Evolutionary conservation across 2,329 filamentous ascomycete species (phyloP), one percentile per base, ranked within the genome.

Genomic region (Xylaria multiplex): DNA sequence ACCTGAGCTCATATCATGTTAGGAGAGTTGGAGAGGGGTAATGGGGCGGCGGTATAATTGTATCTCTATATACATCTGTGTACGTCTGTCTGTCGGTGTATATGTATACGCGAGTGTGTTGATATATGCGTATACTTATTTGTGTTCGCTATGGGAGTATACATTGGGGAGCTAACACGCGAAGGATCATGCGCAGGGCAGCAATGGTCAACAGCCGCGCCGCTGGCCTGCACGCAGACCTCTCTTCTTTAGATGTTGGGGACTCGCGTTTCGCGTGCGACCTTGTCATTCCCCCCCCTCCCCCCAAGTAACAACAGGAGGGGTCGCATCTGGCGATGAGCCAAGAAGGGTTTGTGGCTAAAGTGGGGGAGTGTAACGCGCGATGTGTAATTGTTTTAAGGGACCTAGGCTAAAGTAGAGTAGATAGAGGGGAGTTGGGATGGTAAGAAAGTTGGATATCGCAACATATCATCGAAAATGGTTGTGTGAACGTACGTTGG

Each of bases 401-500:
- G 14, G 43, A 22, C 19, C 32, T 64, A 22, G 43, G n/a, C n/a
- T 6, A 40, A n/a, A 22, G 48, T 52, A 27, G 35, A 16, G 24
- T 62, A 7, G 50, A 32, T 35, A 22, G 30, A 53, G 45, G 30
- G 22, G 37, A 54, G 19, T 16, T 42, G 52, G n/a, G 43, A 40
- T 9, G 16, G 43, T 8, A 32, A 27, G 42, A 46, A 8, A 45
- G 22, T 59, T 40, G 13, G 16, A 45, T 55, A 49, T 37, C 62
- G 65, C 67, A 61, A 22, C 62, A 67, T 65, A 35, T 14, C 52
- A 45, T 69, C 55, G 30, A 66, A 61, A 43, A 32, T 16, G 45
- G 54, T 27, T 52, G 14, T 54, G 43, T 59, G 37, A 30, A 76
- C 82, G 70, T 78, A 90, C 90, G 74, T 93, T 93, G 2, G 88